phyloP scores from a whole-genome alignment of 129 eudicot genomes.

The Kitagawia praeruptora region DNA sequence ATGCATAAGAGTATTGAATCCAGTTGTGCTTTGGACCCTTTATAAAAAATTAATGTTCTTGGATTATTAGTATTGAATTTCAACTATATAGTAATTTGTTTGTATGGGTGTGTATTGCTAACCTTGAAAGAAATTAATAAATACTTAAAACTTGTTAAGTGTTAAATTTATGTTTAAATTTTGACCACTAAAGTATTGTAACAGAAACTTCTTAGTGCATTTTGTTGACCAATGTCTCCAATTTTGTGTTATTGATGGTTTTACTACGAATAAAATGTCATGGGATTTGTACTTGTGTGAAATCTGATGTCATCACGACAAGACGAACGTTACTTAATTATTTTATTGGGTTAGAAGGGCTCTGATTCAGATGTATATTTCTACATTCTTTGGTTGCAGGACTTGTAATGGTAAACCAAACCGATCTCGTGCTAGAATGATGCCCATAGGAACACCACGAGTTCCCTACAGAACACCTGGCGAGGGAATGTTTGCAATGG shows the following conservation, averaged over 20 bases:
- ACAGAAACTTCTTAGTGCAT: not conserved
- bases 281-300: not conserved
- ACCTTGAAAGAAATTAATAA: not conserved
- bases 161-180: not conserved
- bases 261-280: not conserved
- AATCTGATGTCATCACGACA: not conserved
- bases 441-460: conserved; percentile 81
- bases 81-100: not conserved
- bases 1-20: conserved; percentile 48
- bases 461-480: conserved; percentile 62
- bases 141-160: not conserved
- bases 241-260: not conserved
- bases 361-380: not conserved
- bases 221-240: not conserved
- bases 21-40: too few species aligned
- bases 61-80: not conserved
- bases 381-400: conserved; percentile 28
- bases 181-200: not conserved
- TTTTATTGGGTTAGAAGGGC: not conserved
- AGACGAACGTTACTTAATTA: not conserved
- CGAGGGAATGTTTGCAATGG: conserved; percentile 70
- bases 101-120: not conserved
- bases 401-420: conserved; percentile 37
- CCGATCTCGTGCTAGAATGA: conserved; percentile 58
- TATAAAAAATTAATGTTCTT: too few species aligned